Evolutionary conservation across 257 asterid species (phyloP).

Genomic region (Anisodus tanguticus): DNA sequence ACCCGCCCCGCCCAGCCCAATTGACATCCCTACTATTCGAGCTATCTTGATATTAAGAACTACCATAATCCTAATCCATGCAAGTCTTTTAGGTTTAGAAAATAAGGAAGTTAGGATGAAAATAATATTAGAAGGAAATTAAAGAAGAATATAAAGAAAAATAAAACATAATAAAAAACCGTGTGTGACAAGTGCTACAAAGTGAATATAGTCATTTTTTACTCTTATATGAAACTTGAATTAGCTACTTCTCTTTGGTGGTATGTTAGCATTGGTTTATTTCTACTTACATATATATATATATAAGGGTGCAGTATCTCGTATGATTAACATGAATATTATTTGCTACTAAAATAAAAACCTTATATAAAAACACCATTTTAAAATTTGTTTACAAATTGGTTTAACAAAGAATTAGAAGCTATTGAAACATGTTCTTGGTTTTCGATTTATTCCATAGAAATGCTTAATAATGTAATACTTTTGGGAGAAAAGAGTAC

Average conservation of each 20-base stretch:
- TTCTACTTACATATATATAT: not conserved
- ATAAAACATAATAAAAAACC: not conserved
- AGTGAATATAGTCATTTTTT: not conserved
- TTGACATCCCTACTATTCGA: not conserved
- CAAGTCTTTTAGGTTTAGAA: not conserved
- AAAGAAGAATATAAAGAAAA: not conserved
- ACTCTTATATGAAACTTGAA: too few relatives aligned
- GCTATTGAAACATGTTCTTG: not conserved
- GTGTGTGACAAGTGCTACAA: not conserved
- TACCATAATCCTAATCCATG: not conserved
- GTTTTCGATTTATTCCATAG: not conserved
- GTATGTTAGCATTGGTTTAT: not conserved
- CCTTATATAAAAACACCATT: not conserved
- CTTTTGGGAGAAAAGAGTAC: not conserved
- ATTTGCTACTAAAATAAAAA: not conserved
- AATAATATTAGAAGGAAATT: not conserved
- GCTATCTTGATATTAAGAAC: not conserved
- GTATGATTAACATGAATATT: not conserved
- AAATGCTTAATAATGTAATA: not conserved
- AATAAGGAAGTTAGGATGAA: not conserved
- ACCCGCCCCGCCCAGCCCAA: too few relatives aligned
- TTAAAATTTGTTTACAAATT: not conserved
- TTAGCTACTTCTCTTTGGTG: too few relatives aligned
- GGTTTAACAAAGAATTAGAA: not conserved
- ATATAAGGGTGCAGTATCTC: not conserved